These are phyloP conservation scores for Lachancea meyersii DNA, from an alignment of 805 yeast genomes.

Conservation along the genomic window DNA sequence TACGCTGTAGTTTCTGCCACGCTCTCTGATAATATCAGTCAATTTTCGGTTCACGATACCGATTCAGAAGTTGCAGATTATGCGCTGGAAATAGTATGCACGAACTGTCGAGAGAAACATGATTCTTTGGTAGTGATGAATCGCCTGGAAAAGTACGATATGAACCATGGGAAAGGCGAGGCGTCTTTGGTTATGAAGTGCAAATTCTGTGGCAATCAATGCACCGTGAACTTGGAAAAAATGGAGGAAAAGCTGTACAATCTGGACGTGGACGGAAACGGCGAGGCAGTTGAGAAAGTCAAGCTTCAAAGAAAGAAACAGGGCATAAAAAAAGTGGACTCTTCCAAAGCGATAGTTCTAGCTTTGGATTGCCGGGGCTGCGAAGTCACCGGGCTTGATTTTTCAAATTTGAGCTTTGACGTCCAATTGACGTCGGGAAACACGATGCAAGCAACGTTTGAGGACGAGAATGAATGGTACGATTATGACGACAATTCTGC, in stretches of 20 bases:
- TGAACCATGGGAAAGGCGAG: constrained; percentile 69
- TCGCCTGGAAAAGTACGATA: constrained; percentile 55
- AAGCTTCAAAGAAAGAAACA: constrained; percentile 26
- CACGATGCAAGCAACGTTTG: constrained; percentile 36
- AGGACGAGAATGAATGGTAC: constrained; percentile 83
- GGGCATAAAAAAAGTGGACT: constrained; percentile 19
- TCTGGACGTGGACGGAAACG: constrained; percentile 12
- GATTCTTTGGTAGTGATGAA: constrained; percentile 65
- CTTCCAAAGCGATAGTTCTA: constrained; percentile 38
- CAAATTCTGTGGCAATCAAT: constrained; percentile 45
- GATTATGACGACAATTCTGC: constrained; percentile 87
- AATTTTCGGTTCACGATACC: constrained; percentile 55
- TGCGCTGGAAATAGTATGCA: constrained; percentile 67
- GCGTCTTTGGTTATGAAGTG: constrained; percentile 81
- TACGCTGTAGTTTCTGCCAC: constrained; percentile 24
- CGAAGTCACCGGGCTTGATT: constrained; percentile 61
- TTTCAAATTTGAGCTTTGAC: constrained; percentile 36
- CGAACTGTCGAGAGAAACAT: constrained; percentile 72
- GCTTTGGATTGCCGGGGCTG: constrained; percentile 83
- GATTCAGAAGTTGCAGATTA: constrained; percentile 62
- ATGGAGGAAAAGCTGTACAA: constrained; percentile 26
- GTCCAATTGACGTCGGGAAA: constrained; percentile 23
- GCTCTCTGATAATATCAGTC: constrained; percentile 44
- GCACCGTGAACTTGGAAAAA: constrained; percentile 21
- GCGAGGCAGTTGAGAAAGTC: constrained; percentile 14